phyloP scores from a whole-genome alignment of 2,329 filamentous ascomycete species.

The Tricladium varicosporioides region DNA sequence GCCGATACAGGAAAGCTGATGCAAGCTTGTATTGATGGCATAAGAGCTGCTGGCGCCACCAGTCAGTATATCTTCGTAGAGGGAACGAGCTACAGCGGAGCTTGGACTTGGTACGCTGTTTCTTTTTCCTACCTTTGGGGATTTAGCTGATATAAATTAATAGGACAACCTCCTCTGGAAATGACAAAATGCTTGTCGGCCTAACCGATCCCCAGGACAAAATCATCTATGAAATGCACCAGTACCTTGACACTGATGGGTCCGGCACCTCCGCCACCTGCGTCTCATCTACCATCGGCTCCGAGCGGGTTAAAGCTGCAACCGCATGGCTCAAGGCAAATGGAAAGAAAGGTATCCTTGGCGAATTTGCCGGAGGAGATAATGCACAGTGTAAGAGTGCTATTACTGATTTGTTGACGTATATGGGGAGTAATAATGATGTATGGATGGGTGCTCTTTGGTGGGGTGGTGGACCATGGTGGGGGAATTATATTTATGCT shows the following conservation, averaged over 20 bases:
- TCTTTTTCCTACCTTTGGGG: not conserved
- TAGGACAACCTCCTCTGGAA: constrained; percentile 43
- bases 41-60: constrained; percentile 43
- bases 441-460: constrained; percentile 50
- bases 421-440: constrained; percentile 46
- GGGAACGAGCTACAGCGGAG: constrained; percentile 39
- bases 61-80: constrained; percentile 59
- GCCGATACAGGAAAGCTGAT: constrained; percentile 35
- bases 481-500: constrained; percentile 44
- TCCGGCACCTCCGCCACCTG: constrained; percentile 50
- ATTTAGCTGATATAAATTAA: not conserved
- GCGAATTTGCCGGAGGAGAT: constrained; percentile 52
- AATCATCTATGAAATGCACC: constrained; percentile 60
- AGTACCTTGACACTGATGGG: constrained; percentile 57
- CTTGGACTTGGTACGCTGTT: constrained; percentile 23
- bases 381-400: constrained; percentile 50
- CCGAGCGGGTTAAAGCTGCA: constrained; percentile 47
- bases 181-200: constrained; percentile 40
- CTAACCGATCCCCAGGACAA: constrained; percentile 52
- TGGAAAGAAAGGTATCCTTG: constrained; percentile 50
- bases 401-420: constrained; percentile 47
- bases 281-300: constrained; percentile 51
- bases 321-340: constrained; percentile 54
- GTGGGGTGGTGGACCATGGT: constrained; percentile 54
- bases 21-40: constrained; percentile 44